Evolutionary conservation across 768 basidiomycete species (phyloP), one percentile per base, ranked within the genome.

Genomic region (Naganishia friedmannii): DNA sequence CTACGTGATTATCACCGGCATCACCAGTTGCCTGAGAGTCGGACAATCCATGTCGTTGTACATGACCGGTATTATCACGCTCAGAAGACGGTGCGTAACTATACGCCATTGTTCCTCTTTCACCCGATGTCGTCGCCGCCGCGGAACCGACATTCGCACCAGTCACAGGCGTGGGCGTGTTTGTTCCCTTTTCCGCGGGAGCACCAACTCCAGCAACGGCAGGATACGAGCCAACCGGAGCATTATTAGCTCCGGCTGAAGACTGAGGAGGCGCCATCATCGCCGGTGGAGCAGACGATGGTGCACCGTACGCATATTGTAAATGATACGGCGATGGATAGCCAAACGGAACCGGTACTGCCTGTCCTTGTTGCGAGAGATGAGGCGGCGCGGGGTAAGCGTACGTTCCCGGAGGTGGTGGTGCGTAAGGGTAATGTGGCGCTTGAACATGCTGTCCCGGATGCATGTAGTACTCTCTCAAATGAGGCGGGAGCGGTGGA

Each of bases 71-170:
- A 28, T 63, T 63, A 26, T 63, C 60, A 1, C 60, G 60, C 26
- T 63, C 60, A 10, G 60, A 63, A 9, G 60, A 63, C 6, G 60
- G 46, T n/a, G 60, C 60, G 28, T 46, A 63, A 23, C 37, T 12
- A 29, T 63, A 63, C 39, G 26, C 60, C 39, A 45, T 17, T 23
- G 21, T 21, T 17, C 23, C 39, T 7, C 39, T 63, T 12, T 29
- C 39, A 34, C 9, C 29, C 13, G 60, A 28, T 10, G 54, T 17
- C 12, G 7, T 8, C 13, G 29, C 29, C 28, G 29, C 32, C 3
- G 54, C 54, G 5, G 29, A 29, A 13, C 29, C 32, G 9, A 21
- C 29, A 7, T 55, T 29, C 29, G 54, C 54, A 7, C n/a, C 48
- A 51, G 19, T 3, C 21, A 26, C 48, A 23, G 48, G 48, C 48